Evolutionary conservation across 352 stramenopile species (phyloP).

Genomic region (Phytophthora litchii): DNA sequence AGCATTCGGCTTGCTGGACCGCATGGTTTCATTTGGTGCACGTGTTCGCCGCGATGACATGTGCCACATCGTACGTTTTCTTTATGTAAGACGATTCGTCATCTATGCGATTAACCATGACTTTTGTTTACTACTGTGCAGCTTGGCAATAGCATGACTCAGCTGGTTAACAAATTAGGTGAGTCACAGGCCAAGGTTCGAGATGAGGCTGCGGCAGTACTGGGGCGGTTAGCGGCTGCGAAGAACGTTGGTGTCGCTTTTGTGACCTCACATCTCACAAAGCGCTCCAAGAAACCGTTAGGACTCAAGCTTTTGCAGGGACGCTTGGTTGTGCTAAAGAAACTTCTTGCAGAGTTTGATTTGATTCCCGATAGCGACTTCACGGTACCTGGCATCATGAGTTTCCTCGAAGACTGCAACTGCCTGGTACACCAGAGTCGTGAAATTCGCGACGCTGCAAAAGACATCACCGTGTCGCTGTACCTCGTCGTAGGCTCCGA

Average conservation of each 20-base stretch:
- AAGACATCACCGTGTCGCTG: slow-evolving; percentile 84
- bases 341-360: slow-evolving; percentile 61
- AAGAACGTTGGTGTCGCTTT: slow-evolving; percentile 76
- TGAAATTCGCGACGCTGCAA: slow-evolving; percentile 89
- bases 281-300: slow-evolving; percentile 77
- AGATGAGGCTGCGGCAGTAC: slow-evolving; percentile 58
- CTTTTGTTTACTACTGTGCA: slow-evolving; percentile 25
- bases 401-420: slow-evolving; percentile 83
- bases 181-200: slow-evolving; percentile 76
- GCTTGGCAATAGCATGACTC: slow-evolving; percentile 77
- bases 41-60: slow-evolving; percentile 66
- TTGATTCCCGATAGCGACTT: slow-evolving; percentile 54
- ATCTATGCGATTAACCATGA: not conserved
- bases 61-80: slow-evolving; percentile 62
- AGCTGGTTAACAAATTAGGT: slow-evolving; percentile 81
- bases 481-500: slow-evolving; percentile 65
- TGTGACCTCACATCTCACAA: slow-evolving; percentile 64
- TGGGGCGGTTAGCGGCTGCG: slow-evolving; percentile 52
- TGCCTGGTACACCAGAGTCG: slow-evolving; percentile 87
- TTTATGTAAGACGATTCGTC: not conserved
- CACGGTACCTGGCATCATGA: slow-evolving; percentile 69
- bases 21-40: slow-evolving; percentile 55
- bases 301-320: slow-evolving; percentile 76
- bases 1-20: slow-evolving; percentile 70
- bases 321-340: slow-evolving; percentile 64